These are phyloP conservation scores for Flaveria trinervia DNA, from an alignment of 129 eudicot genomes.

Conservation along the genomic window DNA sequence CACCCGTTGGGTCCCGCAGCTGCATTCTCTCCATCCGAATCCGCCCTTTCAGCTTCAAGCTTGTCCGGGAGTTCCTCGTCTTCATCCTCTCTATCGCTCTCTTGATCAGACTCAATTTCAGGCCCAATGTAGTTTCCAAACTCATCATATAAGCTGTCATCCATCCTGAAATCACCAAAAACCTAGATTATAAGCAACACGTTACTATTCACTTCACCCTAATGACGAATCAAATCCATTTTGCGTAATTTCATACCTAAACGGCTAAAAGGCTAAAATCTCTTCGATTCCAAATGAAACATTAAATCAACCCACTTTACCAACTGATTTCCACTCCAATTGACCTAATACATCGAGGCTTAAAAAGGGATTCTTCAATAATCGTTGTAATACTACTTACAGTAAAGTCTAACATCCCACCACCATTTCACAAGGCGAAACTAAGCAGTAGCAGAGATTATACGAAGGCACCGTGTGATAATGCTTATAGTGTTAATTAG, in stretches of 20 bases:
- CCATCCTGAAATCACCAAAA: constrained; percentile 53
- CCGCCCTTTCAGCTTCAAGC: constrained; percentile 45
- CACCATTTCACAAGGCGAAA: not conserved
- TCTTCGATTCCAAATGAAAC: not conserved
- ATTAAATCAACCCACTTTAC: not conserved
- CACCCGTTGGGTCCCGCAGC: constrained; percentile 75
- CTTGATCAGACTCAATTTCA: constrained; percentile 90
- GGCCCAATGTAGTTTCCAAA: constrained; percentile 99
- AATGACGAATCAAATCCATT: not conserved
- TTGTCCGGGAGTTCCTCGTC: constrained; percentile 63
- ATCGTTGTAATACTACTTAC: not conserved
- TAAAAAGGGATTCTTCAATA: no score
- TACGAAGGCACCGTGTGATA: no score
- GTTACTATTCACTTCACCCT: not conserved
- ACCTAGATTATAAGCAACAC: not conserved
- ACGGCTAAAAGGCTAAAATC: not conserved
- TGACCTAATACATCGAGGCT: no score
- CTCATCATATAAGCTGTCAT: constrained; percentile 92
- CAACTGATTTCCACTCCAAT: not conserved
- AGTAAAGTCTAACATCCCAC: not conserved
- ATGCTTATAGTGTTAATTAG: not conserved
- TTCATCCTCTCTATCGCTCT: constrained; percentile 77
- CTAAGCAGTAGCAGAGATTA: not conserved
- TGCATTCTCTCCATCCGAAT: constrained; percentile 72
- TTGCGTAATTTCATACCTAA: not conserved